These are phyloP conservation scores for Kentomonas sorsogonicus DNA, from an alignment of 208 protist species.

Conservation along the genomic window DNA sequence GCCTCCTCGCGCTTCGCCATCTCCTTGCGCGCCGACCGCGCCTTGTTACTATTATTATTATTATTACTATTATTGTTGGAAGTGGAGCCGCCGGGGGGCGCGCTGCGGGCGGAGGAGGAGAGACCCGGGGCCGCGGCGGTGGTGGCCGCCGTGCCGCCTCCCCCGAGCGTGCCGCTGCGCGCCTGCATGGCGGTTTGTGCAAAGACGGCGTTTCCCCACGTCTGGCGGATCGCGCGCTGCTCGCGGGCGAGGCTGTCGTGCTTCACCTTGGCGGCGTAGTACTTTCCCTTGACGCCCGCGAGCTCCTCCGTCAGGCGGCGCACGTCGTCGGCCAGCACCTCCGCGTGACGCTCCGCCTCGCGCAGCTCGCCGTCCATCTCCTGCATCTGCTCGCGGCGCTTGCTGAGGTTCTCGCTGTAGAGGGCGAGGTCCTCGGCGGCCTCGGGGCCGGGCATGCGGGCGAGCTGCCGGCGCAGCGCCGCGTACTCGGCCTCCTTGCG, in stretches of 20 bases:
- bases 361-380: slow-evolving; percentile 57
- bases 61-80: too few relatives aligned
- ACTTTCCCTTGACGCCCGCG: slow-evolving; percentile 88
- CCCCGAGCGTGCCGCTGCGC: slow-evolving; percentile 5
- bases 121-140: too few relatives aligned
- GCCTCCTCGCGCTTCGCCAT: slow-evolving; percentile 15
- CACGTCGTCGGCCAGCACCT: slow-evolving; percentile 88
- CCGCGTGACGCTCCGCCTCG: slow-evolving; percentile 54
- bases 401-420: slow-evolving; percentile 90
- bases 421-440: slow-evolving; percentile 94
- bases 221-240: slow-evolving; percentile 30
- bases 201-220: slow-evolving; percentile 28
- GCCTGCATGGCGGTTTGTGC: too few relatives aligned
- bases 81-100: too few relatives aligned
- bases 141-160: background rate
- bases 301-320: slow-evolving; percentile 84
- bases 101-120: too few relatives aligned
- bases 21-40: slow-evolving; percentile 2
- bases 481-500: slow-evolving; percentile 89
- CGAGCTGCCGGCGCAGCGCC: slow-evolving; percentile 89
- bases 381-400: slow-evolving; percentile 89
- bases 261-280: slow-evolving; percentile 87
- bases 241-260: slow-evolving; percentile 67
- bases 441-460: slow-evolving; percentile 93
- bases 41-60: too few relatives aligned